Percentiles rank a stretch among this genome's conserved stretches.
Conservation (phyloP, 2,329 filamentous ascomycete genomes). For the Macrophomina pseudophaseolina region DNA sequence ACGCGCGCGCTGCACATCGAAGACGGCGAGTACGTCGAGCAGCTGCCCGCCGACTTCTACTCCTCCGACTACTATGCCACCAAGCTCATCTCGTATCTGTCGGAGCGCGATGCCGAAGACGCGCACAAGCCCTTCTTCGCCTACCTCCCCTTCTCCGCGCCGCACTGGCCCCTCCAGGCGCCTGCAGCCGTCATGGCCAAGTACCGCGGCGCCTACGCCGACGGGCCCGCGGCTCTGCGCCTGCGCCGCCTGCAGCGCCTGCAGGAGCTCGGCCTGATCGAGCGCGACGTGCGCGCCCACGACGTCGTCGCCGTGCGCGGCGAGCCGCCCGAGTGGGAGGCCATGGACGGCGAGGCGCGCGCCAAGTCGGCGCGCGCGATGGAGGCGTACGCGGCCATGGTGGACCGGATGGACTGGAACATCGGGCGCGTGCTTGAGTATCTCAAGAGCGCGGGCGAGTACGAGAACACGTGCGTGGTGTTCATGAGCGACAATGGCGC, state of each 20-base stretch:
- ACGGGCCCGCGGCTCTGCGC: constrained; percentile 63
- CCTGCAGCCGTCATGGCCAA: constrained; percentile 60
- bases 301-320: constrained; percentile 56
- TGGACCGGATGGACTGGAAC: constrained; percentile 65
- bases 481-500: constrained; percentile 70
- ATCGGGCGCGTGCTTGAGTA: constrained; percentile 64
- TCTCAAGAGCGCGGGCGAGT: constrained; percentile 60
- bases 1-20: constrained; percentile 43
- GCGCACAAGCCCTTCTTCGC: constrained; percentile 60
- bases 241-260: constrained; percentile 58
- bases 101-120: constrained; percentile 41
- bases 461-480: constrained; percentile 67
- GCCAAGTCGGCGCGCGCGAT: constrained; percentile 59
- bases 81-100: constrained; percentile 45
- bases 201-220: constrained; percentile 65
- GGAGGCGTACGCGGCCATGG: constrained; percentile 69
- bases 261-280: constrained; percentile 62
- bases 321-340: constrained; percentile 53
- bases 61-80: constrained; percentile 45
- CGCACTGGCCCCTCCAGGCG: constrained; percentile 68
- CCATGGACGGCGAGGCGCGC: constrained; percentile 52
- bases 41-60: constrained; percentile 40
- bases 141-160: constrained; percentile 66
- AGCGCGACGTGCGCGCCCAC: constrained; percentile 44
- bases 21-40: constrained; percentile 40